Conservation (phyloP, 2,329 filamentous ascomycete genomes). For the Fusarium torulosum region DNA sequence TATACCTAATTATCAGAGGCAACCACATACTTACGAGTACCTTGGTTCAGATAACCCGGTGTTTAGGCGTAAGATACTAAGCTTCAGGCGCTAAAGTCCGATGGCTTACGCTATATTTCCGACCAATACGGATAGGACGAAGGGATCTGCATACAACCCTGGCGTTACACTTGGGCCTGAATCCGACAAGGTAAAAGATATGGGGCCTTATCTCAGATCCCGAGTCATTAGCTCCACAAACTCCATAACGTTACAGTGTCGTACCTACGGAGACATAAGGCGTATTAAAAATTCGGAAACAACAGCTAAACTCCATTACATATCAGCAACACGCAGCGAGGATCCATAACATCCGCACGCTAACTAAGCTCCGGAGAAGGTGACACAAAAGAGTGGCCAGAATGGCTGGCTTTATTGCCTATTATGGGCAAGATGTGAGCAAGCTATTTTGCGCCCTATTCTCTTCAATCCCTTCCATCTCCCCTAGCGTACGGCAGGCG, state of each 20-base stretch:
- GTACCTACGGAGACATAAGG: conserved; percentile 3
- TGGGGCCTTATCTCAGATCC: conserved; percentile 31
- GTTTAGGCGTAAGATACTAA: not conserved
- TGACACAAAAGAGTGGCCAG: conserved; percentile 17
- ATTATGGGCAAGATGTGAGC: not conserved
- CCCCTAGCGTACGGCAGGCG: conserved; percentile 12
- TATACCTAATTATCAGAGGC: not conserved
- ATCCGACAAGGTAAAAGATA: conserved; percentile 21
- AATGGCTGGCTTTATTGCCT: not conserved
- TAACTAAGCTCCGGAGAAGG: conserved; percentile 16
- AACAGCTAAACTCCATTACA: conserved; percentile 38
- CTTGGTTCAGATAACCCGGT: too few species aligned
- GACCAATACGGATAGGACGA: not conserved
- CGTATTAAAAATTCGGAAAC: conserved; percentile 28
- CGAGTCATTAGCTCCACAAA: conserved; percentile 35
- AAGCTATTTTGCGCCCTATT: conserved; percentile 6
- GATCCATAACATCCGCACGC: conserved; percentile 12
- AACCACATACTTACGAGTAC: not conserved
- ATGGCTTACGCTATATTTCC: conserved; percentile 28
- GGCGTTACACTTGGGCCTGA: conserved; percentile 16
- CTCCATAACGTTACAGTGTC: conserved; percentile 19
- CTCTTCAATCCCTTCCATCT: conserved; percentile 25
- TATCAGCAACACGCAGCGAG: conserved; percentile 22
- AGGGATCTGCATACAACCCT: conserved; percentile 12
- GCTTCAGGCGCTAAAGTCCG: conserved; percentile 26